Conservation (phyloP, 352 stramenopile species). For the Globisporangium takayamanum region DNA sequence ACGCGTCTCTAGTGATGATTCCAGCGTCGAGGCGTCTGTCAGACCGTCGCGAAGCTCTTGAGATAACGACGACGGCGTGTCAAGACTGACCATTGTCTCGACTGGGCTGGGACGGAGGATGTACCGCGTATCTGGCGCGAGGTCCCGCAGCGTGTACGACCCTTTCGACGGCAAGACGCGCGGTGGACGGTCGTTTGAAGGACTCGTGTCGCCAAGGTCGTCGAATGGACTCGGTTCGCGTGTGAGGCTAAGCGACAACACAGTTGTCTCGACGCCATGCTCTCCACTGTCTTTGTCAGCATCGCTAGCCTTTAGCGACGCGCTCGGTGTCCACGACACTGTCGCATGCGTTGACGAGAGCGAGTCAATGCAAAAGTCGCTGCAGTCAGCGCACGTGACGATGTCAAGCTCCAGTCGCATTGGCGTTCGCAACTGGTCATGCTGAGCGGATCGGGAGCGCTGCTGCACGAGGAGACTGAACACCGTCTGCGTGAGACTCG, state of each 20-base stretch:
- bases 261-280: background rate
- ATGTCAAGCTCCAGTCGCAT: too few species aligned
- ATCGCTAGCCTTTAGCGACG: background rate
- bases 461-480: conserved; percentile 25
- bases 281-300: background rate
- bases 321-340: conserved; percentile 22
- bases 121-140: conserved; percentile 45
- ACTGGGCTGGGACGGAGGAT: conserved; percentile 20
- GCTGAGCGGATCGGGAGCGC: background rate
- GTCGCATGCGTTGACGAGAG: conserved; percentile 29
- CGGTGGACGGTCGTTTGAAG: background rate
- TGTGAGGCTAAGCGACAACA: conserved; percentile 6
- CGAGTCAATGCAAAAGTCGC: conserved; percentile 12
- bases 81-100: conserved; percentile 7
- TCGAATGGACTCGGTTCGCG: conserved; percentile 2
- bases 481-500: conserved; percentile 22
- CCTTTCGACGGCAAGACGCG: conserved; percentile 30
- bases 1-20: background rate
- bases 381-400: background rate
- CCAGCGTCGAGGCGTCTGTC: background rate
- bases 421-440: background rate
- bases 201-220: background rate
- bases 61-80: background rate
- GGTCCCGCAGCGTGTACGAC: conserved; percentile 29
- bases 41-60: too few species aligned